These are phyloP conservation scores for Stephania cephalantha DNA, from an alignment of 164 flowering plant species.

Conservation along the genomic window DNA sequence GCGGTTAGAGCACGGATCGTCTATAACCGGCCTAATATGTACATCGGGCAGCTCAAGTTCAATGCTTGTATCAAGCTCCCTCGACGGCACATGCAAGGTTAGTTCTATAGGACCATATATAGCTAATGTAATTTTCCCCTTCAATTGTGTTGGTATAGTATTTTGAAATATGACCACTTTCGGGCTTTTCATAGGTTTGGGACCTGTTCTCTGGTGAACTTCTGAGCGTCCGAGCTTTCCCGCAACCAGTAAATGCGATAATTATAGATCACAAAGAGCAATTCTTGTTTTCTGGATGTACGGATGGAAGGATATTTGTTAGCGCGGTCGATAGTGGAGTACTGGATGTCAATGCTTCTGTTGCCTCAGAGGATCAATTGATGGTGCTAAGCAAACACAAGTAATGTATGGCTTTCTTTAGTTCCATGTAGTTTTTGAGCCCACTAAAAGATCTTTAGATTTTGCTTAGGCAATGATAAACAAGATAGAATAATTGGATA, in stretches of 20 bases:
- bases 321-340: slow-evolving; percentile 28
- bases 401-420: slow-evolving; percentile 35
- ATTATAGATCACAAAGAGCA: slow-evolving; percentile 37
- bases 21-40: slow-evolving; percentile 36
- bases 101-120: background rate
- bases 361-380: slow-evolving; percentile 21
- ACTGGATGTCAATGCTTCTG: slow-evolving; percentile 20
- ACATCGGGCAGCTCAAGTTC: slow-evolving; percentile 26
- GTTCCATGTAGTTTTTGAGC: slow-evolving; percentile 7
- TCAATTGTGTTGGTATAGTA: background rate
- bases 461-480: no score
- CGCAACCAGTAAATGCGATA: slow-evolving; percentile 35
- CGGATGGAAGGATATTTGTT: slow-evolving; percentile 44
- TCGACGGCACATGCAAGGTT: slow-evolving; percentile 59
- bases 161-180: background rate
- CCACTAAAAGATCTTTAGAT: no score
- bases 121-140: background rate
- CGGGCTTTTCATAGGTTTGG: slow-evolving; percentile 35
- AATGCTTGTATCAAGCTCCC: slow-evolving; percentile 42
- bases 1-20: slow-evolving; percentile 32
- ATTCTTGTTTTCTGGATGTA: slow-evolving; percentile 36
- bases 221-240: slow-evolving; percentile 26
- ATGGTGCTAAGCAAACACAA: slow-evolving; percentile 46
- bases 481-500: no score
- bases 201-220: slow-evolving; percentile 33